These are phyloP conservation scores for Colletotrichum gloeosporioides DNA, from an alignment of 2,329 filamentous ascomycete species.

Conservation along the genomic window DNA sequence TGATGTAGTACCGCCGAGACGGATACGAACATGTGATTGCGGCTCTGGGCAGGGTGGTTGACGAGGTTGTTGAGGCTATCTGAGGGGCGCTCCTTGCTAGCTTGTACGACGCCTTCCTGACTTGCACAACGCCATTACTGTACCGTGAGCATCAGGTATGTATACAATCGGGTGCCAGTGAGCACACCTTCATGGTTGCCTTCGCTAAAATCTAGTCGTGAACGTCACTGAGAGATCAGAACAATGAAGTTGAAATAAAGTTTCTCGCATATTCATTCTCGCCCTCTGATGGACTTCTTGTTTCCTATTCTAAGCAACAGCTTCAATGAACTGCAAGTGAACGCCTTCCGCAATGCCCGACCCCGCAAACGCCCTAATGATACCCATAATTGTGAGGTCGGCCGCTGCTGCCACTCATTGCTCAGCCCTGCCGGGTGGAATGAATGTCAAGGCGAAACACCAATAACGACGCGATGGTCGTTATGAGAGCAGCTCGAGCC, in stretches of 20 bases:
- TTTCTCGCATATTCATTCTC: not conserved
- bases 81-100: not conserved
- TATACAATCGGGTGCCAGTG: not conserved
- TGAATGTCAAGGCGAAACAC: not conserved
- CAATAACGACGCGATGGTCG: not conserved
- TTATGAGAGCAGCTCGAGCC: not conserved
- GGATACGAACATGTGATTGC: slow-evolving; percentile 2
- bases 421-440: not conserved
- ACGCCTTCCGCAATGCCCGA: slow-evolving; percentile 15
- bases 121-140: not conserved
- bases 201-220: not conserved
- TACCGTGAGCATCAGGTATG: not conserved
- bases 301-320: slow-evolving; percentile 8
- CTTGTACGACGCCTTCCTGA: not conserved
- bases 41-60: not conserved
- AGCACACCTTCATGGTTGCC: too few relatives aligned
- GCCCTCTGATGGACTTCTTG: not conserved
- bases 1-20: not conserved
- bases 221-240: not conserved
- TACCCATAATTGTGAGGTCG: slow-evolving; percentile 11
- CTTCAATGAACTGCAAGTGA: slow-evolving; percentile 1
- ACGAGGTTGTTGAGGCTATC: not conserved
- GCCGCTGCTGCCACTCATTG: not conserved
- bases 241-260: not conserved
- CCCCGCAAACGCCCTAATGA: slow-evolving; percentile 18